Evolutionary conservation across 164 flowering plant species (phyloP), one percentile per base, ranked within the genome.

Genomic region (Amborella trichopoda): DNA sequence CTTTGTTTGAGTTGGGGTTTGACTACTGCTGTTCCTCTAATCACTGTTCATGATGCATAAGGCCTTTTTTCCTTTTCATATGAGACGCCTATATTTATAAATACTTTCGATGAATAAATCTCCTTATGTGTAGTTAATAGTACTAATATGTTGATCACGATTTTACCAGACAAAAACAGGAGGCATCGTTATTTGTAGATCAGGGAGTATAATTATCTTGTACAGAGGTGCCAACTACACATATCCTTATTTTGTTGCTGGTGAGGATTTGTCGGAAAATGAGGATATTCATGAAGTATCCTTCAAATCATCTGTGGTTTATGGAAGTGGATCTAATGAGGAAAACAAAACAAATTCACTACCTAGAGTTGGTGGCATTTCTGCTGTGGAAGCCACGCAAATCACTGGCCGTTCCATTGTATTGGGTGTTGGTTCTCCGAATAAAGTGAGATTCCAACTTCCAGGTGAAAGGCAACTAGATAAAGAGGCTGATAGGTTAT

Each of bases 141-240:
- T n/a, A n/a, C n/a, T n/a, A n/a, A n/a, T n/a, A n/a, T n/a, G n/a
- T n/a, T n/a, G n/a, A n/a, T n/a, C n/a, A n/a, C n/a, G n/a, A 25
- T 28, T 43, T 58, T 65, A 6, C 24, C 80, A 91, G 99, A 81
- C 72, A 28, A 87, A 82, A 72, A 87, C 95, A 40, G 99, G 99
- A 50, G 99, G 96, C 12, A 28, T 91, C 63, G 95, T 91, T 63
- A 60, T 91, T 57, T 87, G 99, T 95, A 83, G 96, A 58, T 70
- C 90, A 48, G 96, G 99, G 63, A 74, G 84, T 62, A 78, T 59
- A 44, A 82, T 91, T 46, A 49, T 91, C 34, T 62, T 91, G 63
- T 91, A 81, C 52, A 72, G 96, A 57, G 99, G 99, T 10, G 54
- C 69, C 25, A 64, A 80, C 54, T 91, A 91, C 62, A 56, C 66